phyloP scores from a whole-genome alignment of 306 rosid species.

The Fragaria vesca region DNA sequence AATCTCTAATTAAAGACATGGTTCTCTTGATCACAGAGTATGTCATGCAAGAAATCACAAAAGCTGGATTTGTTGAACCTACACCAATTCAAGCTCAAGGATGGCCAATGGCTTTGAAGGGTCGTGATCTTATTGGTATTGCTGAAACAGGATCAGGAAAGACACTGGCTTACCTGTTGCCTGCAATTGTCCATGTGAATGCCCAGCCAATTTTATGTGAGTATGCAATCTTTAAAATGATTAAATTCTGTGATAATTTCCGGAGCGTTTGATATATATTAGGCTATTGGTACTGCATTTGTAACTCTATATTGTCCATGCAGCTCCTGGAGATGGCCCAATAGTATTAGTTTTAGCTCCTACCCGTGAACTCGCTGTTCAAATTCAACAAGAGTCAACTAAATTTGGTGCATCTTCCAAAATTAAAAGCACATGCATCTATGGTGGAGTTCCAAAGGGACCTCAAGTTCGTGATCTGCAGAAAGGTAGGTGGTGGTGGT shows the following conservation, averaged over 20 bases:
- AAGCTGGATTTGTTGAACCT: slow-evolving; percentile 92
- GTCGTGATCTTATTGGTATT: slow-evolving; percentile 96
- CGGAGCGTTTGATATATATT: background rate
- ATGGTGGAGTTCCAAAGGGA: slow-evolving; percentile 99
- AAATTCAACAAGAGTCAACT: slow-evolving; percentile 88
- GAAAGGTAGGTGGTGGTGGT: slow-evolving; percentile 69
- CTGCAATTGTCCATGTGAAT: slow-evolving; percentile 97
- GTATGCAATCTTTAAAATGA: slow-evolving; percentile 20
- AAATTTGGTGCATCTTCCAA: slow-evolving; percentile 97
- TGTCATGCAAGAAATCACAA: slow-evolving; percentile 79
- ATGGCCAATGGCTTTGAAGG: slow-evolving; percentile 99
- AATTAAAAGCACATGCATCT: slow-evolving; percentile 93
- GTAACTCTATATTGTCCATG: slow-evolving; percentile 19
- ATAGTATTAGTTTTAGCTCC: slow-evolving; percentile 96
- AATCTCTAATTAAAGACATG: slow-evolving; percentile 16
- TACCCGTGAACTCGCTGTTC: slow-evolving; percentile 97
- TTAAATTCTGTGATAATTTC: background rate
- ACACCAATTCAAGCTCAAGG: slow-evolving; percentile 99
- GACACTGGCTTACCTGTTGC: slow-evolving; percentile 92
- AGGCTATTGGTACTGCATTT: slow-evolving; percentile 6
- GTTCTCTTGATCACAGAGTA: slow-evolving; percentile 51
- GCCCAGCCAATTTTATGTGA: slow-evolving; percentile 92
- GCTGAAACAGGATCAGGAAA: slow-evolving; percentile 99
- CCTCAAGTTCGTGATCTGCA: slow-evolving; percentile 99
- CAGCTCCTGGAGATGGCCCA: slow-evolving; percentile 98